These are phyloP conservation scores for Roridomyces roridus DNA, from an alignment of 768 basidiomycete genomes.

Conservation along the genomic window DNA sequence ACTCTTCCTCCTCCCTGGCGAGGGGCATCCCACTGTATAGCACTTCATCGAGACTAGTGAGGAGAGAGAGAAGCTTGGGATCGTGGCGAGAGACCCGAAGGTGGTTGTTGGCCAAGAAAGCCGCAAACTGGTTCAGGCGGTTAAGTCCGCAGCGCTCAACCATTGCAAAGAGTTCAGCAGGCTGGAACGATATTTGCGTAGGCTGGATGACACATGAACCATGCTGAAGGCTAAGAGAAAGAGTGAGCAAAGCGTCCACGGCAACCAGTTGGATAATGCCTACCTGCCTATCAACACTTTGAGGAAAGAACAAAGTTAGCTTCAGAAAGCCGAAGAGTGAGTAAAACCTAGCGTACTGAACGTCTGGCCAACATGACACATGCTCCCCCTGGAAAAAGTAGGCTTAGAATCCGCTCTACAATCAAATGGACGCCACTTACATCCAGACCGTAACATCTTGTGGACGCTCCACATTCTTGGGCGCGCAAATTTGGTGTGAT, in stretches of 20 bases:
- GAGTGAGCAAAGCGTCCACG: constrained; percentile 35
- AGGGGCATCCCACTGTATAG: constrained; percentile 60
- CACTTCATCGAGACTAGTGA: constrained; percentile 53
- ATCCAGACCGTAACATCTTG: constrained; percentile 67
- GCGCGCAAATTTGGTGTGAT: constrained; percentile 48
- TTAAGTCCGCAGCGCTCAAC: constrained; percentile 58
- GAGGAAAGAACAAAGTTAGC: constrained; percentile 24
- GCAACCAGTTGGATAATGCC: constrained; percentile 22
- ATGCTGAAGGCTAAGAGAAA: constrained; percentile 58
- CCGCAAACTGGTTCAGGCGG: constrained; percentile 61
- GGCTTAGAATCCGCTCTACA: constrained; percentile 27
- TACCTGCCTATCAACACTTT: constrained; percentile 18
- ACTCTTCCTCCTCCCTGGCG: constrained; percentile 56
- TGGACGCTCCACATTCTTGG: constrained; percentile 46
- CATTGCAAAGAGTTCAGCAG: constrained; percentile 60
- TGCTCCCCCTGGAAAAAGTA: constrained; percentile 51
- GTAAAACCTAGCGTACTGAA: constrained; percentile 48
- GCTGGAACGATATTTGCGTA: constrained; percentile 57
- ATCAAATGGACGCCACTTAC: constrained; percentile 47
- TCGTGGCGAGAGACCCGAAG: constrained; percentile 51
- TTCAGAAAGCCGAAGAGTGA: constrained; percentile 24
- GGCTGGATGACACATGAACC: constrained; percentile 66
- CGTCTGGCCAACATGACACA: constrained; percentile 65
- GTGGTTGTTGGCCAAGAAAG: constrained; percentile 54
- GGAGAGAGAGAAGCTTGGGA: constrained; percentile 50